phyloP scores from a whole-genome alignment of 2,329 filamentous ascomycete genomes.

The Aspergillus udagawae region DNA sequence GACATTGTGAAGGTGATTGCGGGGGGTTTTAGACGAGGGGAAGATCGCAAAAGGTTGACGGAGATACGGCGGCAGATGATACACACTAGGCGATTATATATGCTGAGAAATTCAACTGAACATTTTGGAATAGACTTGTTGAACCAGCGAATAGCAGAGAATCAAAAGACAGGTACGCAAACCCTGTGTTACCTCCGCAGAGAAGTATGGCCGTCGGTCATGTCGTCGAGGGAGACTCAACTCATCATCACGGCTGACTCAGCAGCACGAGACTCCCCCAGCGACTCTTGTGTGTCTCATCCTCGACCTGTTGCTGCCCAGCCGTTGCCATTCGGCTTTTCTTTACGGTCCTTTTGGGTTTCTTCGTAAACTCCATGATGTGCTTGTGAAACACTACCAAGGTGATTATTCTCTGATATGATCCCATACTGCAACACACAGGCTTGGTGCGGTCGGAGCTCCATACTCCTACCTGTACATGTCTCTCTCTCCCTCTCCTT shows the following conservation, averaged over 20 bases:
- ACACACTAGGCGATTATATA: not conserved
- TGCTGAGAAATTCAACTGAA: not conserved
- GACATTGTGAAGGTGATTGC: conserved; percentile 18
- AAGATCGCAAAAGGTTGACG: not conserved
- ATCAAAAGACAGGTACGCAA: not conserved
- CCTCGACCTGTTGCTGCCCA: not conserved
- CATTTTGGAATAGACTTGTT: not conserved
- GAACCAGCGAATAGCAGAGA: not conserved
- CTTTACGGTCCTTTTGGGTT: not conserved
- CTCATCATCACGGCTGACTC: conserved; percentile 12
- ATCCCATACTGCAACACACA: conserved; percentile 40
- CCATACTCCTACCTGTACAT: conserved; percentile 37
- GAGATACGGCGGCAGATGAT: not conserved
- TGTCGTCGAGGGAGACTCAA: not conserved
- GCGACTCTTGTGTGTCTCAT: not conserved
- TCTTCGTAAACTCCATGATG: conserved; percentile 15
- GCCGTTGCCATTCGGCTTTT: not conserved
- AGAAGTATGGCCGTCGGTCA: not conserved
- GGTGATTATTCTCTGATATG: conserved; percentile 38
- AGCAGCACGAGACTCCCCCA: conserved; percentile 12
- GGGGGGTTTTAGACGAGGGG: not conserved
- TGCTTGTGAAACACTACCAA: conserved; percentile 11
- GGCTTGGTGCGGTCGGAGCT: conserved; percentile 46
- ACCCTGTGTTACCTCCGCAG: not conserved
- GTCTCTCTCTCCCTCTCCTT: conserved; percentile 20